Evolutionary conservation across 768 basidiomycete genomes (phyloP).

Genomic region (Tephrocybe sp.): DNA sequence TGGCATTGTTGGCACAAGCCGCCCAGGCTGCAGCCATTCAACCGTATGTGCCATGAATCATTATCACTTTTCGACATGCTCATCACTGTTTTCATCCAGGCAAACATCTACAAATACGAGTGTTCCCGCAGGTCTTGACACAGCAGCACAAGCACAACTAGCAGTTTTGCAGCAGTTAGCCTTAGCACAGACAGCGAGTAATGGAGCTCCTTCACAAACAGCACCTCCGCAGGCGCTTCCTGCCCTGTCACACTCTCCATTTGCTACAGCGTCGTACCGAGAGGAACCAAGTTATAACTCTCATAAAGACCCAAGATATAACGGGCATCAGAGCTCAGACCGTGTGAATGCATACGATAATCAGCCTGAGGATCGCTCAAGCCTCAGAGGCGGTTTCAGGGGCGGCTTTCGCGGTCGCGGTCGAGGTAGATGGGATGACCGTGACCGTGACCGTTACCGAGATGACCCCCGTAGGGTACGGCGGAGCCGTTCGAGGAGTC

Average conservation of each 20-base stretch:
- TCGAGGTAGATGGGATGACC: conserved; percentile 57
- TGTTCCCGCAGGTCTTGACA: conserved; percentile 39
- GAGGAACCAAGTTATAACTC: conserved; percentile 39
- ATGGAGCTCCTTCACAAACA: conserved; percentile 26
- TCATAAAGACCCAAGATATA: conserved; percentile 41
- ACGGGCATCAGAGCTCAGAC: conserved; percentile 49
- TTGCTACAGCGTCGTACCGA: conserved; percentile 36
- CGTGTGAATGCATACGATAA: conserved; percentile 47
- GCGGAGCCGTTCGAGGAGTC: conserved; percentile 74
- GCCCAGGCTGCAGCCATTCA: conserved; percentile 41
- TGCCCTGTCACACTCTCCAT: conserved; percentile 27
- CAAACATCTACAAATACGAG: conserved; percentile 61
- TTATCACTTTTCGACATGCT: neutral
- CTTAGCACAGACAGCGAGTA: conserved; percentile 59
- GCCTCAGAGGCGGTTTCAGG: conserved; percentile 51
- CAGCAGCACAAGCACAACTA: conserved; percentile 61
- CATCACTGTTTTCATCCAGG: conserved; percentile 32
- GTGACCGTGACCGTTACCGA: conserved; percentile 51
- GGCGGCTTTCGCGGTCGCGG: conserved; percentile 57
- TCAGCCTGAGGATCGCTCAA: conserved; percentile 48
- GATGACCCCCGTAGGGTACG: conserved; percentile 42
- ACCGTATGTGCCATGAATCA: conserved; percentile 34
- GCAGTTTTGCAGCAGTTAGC: conserved; percentile 77
- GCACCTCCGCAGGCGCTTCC: conserved; percentile 30
- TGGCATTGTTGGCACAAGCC: conserved; percentile 70